A percentile compares a stretch with the other conserved stretches of the same genome.
Evolutionary conservation across 1,139 yeast species (phyloP).

Genomic region (Blastobotrys niveus): DNA sequence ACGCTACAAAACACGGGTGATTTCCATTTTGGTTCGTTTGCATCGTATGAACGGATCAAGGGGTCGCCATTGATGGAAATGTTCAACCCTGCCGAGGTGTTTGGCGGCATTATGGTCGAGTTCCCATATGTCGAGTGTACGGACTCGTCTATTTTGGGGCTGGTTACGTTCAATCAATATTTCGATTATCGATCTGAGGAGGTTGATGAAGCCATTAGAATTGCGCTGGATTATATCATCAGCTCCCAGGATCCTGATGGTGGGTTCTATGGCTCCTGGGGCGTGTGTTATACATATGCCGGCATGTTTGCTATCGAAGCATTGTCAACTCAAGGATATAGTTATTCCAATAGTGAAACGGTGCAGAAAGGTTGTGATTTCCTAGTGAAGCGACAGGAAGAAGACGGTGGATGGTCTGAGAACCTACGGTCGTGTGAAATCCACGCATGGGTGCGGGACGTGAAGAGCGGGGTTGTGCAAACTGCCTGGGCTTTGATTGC

Average conservation of each 20-base stretch:
- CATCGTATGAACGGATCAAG: constrained; percentile 83
- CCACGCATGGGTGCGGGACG: constrained; percentile 65
- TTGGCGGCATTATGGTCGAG: constrained; percentile 97
- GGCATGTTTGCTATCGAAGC: constrained; percentile 98
- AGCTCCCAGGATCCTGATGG: constrained; percentile 72
- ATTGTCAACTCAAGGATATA: constrained; percentile 59
- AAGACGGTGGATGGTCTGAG: constrained; percentile 98
- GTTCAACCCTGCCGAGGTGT: constrained; percentile 94
- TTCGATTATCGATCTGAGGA: constrained; percentile 57
- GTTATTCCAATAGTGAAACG: constrained; percentile 53
- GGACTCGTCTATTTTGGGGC: constrained; percentile 86
- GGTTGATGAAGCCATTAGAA: constrained; percentile 58
- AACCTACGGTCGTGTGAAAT: constrained; percentile 61
- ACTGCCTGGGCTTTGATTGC: constrained; percentile 93
- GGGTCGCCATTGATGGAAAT: constrained; percentile 71
- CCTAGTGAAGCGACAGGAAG: constrained; percentile 63
- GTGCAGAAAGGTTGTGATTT: constrained; percentile 83
- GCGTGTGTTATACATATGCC: constrained; percentile 92
- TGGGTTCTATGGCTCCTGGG: constrained; percentile 99
- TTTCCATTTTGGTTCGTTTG: constrained; percentile 85
- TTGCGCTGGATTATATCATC: constrained; percentile 69
- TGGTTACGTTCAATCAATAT: constrained; percentile 69
- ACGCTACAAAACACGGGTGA: constrained; percentile 68
- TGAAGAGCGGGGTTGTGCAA: constrained; percentile 71
- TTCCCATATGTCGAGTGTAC: constrained; percentile 98